These are phyloP conservation scores for Dentipellis sp. DNA, from an alignment of 768 basidiomycete genomes.

Conservation along the genomic window DNA sequence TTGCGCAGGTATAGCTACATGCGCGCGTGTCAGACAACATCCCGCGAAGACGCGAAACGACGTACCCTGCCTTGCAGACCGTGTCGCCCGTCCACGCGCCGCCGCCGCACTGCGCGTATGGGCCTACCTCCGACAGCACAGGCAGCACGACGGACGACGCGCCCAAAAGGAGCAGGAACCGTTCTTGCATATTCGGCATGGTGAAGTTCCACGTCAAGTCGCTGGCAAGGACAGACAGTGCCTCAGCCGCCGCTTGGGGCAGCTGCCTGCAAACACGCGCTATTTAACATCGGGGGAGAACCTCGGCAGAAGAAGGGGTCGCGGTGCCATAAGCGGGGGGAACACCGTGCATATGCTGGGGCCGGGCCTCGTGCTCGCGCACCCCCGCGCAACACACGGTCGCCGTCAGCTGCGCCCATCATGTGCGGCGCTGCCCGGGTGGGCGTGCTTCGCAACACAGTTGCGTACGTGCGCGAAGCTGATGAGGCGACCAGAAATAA, in stretches of 20 bases:
- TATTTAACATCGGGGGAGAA: background rate
- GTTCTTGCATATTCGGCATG: background rate
- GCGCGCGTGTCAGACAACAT: background rate
- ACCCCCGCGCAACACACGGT: too few species aligned
- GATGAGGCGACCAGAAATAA: too few species aligned
- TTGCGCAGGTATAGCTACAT: background rate
- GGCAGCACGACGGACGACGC: background rate
- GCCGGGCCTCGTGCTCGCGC: too few species aligned
- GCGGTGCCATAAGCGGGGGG: too few species aligned
- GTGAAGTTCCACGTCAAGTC: background rate
- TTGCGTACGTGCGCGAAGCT: too few species aligned
- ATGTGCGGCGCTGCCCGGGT: too few species aligned
- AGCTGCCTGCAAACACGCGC: background rate
- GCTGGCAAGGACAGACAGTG: background rate
- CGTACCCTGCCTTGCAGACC: background rate
- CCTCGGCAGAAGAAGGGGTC: background rate
- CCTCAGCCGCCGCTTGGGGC: background rate
- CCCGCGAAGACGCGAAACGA: background rate
- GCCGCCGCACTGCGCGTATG: slow-evolving; percentile 2
- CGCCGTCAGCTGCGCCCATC: too few species aligned
- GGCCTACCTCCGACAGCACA: background rate
- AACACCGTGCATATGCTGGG: too few species aligned
- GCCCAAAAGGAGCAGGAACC: background rate
- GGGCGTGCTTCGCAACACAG: too few species aligned
- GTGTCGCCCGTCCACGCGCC: background rate